Conservation (phyloP, 176 grass and related monocot species). For the Microstegium vimineum region DNA sequence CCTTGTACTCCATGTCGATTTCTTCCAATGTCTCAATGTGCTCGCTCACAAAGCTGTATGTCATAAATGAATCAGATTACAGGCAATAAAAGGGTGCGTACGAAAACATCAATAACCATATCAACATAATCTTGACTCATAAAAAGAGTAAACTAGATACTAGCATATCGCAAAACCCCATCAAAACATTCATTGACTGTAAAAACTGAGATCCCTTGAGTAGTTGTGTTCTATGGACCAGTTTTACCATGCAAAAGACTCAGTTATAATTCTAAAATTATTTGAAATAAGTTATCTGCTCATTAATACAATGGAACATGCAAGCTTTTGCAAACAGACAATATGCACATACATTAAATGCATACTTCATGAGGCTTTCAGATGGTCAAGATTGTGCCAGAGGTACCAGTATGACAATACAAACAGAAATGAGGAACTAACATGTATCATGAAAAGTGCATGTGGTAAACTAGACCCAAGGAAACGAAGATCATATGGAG, state of each 20-base stretch:
- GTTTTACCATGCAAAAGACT: background rate
- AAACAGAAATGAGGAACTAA: background rate
- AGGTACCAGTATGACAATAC: background rate
- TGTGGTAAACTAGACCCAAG: background rate
- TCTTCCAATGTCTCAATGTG: conserved; percentile 98
- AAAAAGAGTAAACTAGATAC: background rate
- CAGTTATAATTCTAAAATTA: background rate
- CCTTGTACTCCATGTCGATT: conserved; percentile 98
- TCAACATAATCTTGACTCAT: background rate
- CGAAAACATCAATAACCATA: background rate
- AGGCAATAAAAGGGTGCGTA: background rate
- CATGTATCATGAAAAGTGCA: background rate
- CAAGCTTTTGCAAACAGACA: background rate
- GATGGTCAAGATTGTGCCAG: background rate
- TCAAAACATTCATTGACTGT: background rate
- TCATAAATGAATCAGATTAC: background rate
- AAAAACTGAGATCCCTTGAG: background rate
- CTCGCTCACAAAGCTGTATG: conserved; percentile 86
- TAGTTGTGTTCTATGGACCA: background rate
- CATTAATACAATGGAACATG: background rate
- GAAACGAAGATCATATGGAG: background rate
- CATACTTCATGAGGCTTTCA: background rate
- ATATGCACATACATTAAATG: background rate
- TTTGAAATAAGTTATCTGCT: background rate
- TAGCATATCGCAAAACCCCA: background rate